Conservation (phyloP, 108 stramenopile species). For the Cyclotella kingstonii region DNA sequence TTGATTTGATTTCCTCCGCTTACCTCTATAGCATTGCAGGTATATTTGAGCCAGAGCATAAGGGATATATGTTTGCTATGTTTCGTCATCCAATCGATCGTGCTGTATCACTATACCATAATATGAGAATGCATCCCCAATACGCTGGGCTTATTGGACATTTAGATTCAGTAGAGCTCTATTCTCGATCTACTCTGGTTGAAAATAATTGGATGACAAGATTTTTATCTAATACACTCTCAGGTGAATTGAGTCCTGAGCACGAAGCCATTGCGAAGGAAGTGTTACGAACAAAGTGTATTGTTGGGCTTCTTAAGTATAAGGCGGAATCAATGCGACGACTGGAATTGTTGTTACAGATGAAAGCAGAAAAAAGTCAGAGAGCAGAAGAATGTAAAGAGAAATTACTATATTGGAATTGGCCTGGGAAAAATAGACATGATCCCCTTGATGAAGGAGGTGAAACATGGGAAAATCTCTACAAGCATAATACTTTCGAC, state of each 20-base stretch:
- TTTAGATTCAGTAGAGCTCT: conserved; percentile 38
- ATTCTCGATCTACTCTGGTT: conserved; percentile 35
- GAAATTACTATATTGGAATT: conserved; percentile 45
- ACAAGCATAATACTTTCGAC: conserved; percentile 39
- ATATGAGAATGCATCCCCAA: conserved; percentile 22
- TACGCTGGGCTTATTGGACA: conserved; percentile 12
- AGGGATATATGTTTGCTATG: conserved; percentile 41
- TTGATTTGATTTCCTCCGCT: conserved; percentile 35
- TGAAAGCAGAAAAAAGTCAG: conserved; percentile 19
- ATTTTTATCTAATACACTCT: conserved; percentile 34
- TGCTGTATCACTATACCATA: conserved; percentile 37
- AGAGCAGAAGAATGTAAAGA: conserved; percentile 42
- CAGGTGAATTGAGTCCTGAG: conserved; percentile 23
- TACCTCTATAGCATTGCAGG: conserved; percentile 33
- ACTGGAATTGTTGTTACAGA: conserved; percentile 41
- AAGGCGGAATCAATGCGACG: conserved; percentile 40
- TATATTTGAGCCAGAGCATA: conserved; percentile 31
- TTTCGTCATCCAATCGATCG: conserved; percentile 52
- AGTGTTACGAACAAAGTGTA: conserved; percentile 34
- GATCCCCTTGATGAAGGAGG: conserved; percentile 29
- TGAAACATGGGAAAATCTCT: conserved; percentile 33
- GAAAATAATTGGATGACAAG: conserved; percentile 58
- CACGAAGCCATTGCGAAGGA: conserved; percentile 51
- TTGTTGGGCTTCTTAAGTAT: conserved; percentile 38
- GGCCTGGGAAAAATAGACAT: conserved; percentile 54